A percentile compares a stretch with the other conserved stretches of the same genome.
Evolutionary conservation across 306 rosid genomes (phyloP).

Genomic region (Cucumis melo): DNA sequence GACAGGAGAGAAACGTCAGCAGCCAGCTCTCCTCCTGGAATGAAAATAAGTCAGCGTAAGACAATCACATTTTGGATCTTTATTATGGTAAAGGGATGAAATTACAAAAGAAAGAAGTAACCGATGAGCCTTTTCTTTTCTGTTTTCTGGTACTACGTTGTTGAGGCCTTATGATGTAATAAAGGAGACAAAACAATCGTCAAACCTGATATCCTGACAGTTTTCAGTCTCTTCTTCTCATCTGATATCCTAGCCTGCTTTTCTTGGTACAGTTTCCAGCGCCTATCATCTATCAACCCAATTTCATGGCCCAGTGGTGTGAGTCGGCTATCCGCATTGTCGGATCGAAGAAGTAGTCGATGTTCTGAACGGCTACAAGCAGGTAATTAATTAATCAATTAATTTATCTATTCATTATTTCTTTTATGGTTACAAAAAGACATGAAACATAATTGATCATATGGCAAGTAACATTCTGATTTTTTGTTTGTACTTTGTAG

Average conservation of each 20-base stretch:
- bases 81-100: not conserved
- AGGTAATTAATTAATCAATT: not conserved
- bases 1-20: conserved; percentile 51
- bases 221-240: conserved; percentile 79
- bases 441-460: not conserved
- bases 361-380: conserved; percentile 88
- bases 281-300: conserved; percentile 88
- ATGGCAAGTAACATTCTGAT: not conserved
- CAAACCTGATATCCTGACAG: conserved; percentile 69
- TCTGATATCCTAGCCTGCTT: conserved; percentile 72
- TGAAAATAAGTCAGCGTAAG: not conserved
- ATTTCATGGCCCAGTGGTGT: conserved; percentile 84
- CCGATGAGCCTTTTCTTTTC: not conserved
- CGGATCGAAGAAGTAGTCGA: conserved; percentile 84
- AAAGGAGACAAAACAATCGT: not conserved
- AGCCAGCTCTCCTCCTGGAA: conserved; percentile 74
- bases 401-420: not conserved
- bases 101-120: not conserved
- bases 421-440: not conserved
- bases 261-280: conserved; percentile 83
- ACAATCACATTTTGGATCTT: not conserved
- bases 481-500: not conserved
- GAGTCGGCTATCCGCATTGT: conserved; percentile 94
- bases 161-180: not conserved
- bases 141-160: not conserved